These are phyloP conservation scores for Neobulgaria alba DNA, from an alignment of 2,329 filamentous ascomycete genomes.

Conservation along the genomic window DNA sequence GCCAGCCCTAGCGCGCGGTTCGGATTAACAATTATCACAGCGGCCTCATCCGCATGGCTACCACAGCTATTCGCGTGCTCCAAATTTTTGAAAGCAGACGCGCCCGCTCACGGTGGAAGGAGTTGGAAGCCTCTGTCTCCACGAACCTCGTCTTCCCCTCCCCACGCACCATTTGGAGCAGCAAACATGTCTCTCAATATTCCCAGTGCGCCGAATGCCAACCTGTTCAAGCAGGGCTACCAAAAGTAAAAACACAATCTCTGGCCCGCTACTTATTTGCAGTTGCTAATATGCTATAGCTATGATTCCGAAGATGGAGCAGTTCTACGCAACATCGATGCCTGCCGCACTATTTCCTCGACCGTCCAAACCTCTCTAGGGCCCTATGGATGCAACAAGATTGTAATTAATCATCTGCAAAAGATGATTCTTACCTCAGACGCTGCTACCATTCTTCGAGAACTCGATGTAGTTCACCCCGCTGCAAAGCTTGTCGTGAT, in stretches of 20 bases:
- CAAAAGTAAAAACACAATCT: constrained; percentile 46
- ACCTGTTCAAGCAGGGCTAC: constrained; percentile 89
- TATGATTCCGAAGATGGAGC: constrained; percentile 99
- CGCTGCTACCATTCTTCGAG: constrained; percentile 91
- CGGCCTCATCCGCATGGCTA: too few species aligned
- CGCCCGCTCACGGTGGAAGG: not conserved
- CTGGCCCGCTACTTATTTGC: not conserved
- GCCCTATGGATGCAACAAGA: constrained; percentile 97
- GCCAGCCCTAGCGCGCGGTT: too few species aligned
- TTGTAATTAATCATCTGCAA: constrained; percentile 98
- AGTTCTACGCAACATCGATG: constrained; percentile 96
- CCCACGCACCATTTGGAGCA: not conserved
- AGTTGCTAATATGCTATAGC: too few species aligned
- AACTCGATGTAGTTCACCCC: constrained; percentile 96
- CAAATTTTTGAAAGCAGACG: not conserved
- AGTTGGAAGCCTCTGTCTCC: not conserved
- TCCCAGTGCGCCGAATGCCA: constrained; percentile 74
- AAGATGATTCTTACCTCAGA: constrained; percentile 99
- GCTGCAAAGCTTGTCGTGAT: constrained; percentile 96
- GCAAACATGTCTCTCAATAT: constrained; percentile 84
- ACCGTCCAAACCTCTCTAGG: constrained; percentile 96
- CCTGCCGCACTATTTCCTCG: constrained; percentile 88
- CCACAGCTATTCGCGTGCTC: not conserved
- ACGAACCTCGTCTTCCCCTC: not conserved
- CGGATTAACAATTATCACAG: too few species aligned